Conservation (phyloP, 805 yeast genomes). For the Tetrapisispora iriomotensis region DNA sequence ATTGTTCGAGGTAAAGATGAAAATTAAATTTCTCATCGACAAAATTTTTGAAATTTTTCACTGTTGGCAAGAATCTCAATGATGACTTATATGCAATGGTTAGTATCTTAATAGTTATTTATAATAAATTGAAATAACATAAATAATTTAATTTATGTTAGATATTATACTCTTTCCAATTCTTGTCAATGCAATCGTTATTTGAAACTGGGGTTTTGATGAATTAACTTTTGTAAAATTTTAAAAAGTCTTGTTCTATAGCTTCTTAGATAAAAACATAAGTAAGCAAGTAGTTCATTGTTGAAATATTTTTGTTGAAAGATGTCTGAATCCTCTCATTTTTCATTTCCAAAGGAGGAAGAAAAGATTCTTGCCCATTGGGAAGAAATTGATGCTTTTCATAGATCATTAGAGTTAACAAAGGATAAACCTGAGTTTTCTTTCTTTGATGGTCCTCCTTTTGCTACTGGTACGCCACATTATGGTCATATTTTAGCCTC, state of each 20-base stretch:
- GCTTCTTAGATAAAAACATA: background rate
- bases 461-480: slow-evolving; percentile 99
- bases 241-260: background rate
- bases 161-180: no score
- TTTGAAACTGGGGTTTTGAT: no score
- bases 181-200: no score
- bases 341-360: slow-evolving; percentile 84
- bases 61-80: no score
- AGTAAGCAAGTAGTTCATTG: background rate
- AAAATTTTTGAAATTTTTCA: background rate
- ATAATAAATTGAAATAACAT: background rate
- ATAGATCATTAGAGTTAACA: slow-evolving; percentile 70
- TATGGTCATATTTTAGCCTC: slow-evolving; percentile 97
- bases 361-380: slow-evolving; percentile 70
- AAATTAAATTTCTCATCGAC: background rate
- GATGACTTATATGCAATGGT: no score
- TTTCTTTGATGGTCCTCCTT: slow-evolving; percentile 98
- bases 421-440: slow-evolving; percentile 81
- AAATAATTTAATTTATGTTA: background rate
- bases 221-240: background rate
- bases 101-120: background rate
- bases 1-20: background rate
- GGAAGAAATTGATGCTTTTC: slow-evolving; percentile 93
- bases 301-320: background rate
- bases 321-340: slow-evolving; percentile 34